These are phyloP conservation scores for Acanthamoeba comandoni DNA, from an alignment of 208 protist genomes.

Conservation along the genomic window DNA sequence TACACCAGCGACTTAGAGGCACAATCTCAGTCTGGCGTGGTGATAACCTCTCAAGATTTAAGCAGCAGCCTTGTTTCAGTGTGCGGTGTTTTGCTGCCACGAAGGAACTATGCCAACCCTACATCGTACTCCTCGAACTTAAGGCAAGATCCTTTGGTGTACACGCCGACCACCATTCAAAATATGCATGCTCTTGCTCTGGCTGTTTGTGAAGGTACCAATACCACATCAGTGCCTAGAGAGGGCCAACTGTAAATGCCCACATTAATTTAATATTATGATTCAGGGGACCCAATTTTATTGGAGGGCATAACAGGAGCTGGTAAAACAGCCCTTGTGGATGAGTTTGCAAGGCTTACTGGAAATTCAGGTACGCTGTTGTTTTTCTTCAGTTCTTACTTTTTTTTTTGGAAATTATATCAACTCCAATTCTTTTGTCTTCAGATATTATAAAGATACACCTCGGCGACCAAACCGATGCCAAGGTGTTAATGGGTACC, in stretches of 20 bases:
- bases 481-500: constrained; percentile 97
- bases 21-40: not conserved
- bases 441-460: constrained; percentile 88
- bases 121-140: constrained; percentile 4
- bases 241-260: not conserved
- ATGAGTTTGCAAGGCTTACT: constrained; percentile 88
- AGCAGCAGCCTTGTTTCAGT: constrained; percentile 17
- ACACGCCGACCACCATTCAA: constrained; percentile 53
- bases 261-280: not conserved
- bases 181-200: constrained; percentile 75
- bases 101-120: not conserved
- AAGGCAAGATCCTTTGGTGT: constrained; percentile 25
- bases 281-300: constrained; percentile 83
- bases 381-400: not conserved
- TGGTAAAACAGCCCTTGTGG: constrained; percentile 93
- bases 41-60: constrained; percentile 17
- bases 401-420: not conserved
- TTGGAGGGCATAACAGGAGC: constrained; percentile 91
- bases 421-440: not conserved
- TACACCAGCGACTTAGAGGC: not conserved
- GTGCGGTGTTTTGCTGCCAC: constrained; percentile 49
- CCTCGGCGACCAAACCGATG: constrained; percentile 98
- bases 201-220: constrained; percentile 61
- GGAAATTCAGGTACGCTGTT: constrained; percentile 77
- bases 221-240: not conserved